Percentiles rank a stretch among this genome's conserved stretches.
Evolutionary conservation across 129 eudicot genomes (phyloP).

Genomic region (Deinandra increscens): DNA sequence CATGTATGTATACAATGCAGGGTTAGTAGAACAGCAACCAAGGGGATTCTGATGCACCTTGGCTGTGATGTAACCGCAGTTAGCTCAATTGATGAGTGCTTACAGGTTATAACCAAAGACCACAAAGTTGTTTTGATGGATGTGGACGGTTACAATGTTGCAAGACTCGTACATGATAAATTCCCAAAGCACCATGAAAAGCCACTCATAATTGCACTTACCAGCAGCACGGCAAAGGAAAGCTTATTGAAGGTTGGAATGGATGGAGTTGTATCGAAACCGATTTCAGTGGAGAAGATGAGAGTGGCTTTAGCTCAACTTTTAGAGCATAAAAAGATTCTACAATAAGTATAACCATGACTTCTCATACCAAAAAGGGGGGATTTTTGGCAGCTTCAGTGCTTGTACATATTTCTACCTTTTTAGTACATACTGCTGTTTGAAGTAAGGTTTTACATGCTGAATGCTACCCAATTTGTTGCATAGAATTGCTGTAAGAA

Average conservation of each 20-base stretch:
- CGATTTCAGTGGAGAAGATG: conserved; percentile 84
- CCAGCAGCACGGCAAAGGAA: conserved; percentile 57
- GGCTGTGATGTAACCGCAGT: conserved; percentile 80
- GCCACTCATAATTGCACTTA: conserved; percentile 66
- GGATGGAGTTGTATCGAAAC: conserved; percentile 75
- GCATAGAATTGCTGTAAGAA: conserved; percentile 24
- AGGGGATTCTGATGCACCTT: conserved; percentile 73
- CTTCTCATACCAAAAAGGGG: background rate
- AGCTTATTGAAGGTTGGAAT: conserved; percentile 71
- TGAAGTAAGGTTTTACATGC: conserved; percentile 13
- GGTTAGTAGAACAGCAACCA: conserved; percentile 70
- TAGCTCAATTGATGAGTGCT: conserved; percentile 72
- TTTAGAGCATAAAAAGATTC: conserved; percentile 49
- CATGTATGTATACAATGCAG: conserved; percentile 38
- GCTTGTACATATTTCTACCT: conserved; percentile 24
- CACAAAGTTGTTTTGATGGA: conserved; percentile 72
- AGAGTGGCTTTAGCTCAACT: conserved; percentile 66
- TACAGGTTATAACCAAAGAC: conserved; percentile 53
- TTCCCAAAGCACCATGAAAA: conserved; percentile 56
- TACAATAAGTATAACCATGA: conserved; percentile 31
- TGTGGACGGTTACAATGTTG: conserved; percentile 59
- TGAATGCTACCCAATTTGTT: conserved; percentile 22
- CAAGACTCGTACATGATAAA: conserved; percentile 55
- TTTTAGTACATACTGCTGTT: conserved; percentile 24
- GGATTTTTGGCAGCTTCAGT: background rate